Evolutionary conservation across 345 rosid genomes (phyloP).

Genomic region (Eucalyptus regnans): DNA sequence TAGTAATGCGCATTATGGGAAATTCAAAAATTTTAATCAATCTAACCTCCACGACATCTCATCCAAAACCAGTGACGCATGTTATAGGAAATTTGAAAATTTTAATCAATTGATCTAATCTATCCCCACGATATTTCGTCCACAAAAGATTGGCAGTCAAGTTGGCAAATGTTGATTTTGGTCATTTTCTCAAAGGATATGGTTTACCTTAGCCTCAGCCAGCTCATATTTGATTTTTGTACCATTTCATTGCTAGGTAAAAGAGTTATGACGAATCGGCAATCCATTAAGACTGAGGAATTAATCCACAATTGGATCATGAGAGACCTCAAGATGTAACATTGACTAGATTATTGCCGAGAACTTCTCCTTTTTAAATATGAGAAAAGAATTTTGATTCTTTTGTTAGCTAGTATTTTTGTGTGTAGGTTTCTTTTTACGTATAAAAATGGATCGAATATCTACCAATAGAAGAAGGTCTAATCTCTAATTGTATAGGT

Average conservation of each 20-base stretch:
- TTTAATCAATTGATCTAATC: neutral
- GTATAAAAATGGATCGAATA: neutral
- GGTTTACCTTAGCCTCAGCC: neutral
- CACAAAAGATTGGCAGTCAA: neutral
- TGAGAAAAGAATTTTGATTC: neutral
- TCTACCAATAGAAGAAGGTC: neutral
- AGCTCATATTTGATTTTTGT: neutral
- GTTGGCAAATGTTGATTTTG: neutral
- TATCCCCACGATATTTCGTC: neutral
- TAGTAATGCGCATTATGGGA: no score
- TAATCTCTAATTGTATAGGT: neutral
- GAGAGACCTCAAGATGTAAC: no score
- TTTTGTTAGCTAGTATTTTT: neutral
- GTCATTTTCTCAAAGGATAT: neutral
- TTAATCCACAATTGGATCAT: neutral
- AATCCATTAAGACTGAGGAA: neutral
- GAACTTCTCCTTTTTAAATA: neutral
- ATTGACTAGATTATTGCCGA: neutral
- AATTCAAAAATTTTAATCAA: neutral
- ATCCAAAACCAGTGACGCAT: neutral
- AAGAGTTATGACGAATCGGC: no score
- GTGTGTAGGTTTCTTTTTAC: neutral
- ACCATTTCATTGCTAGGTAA: neutral
- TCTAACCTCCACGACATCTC: neutral
- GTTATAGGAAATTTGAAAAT: neutral